Evolutionary conservation across 495 filamentous ascomycete genomes (phyloP), one percentile per base, ranked within the genome.

Genomic region (Saxophila tyrrhenica): DNA sequence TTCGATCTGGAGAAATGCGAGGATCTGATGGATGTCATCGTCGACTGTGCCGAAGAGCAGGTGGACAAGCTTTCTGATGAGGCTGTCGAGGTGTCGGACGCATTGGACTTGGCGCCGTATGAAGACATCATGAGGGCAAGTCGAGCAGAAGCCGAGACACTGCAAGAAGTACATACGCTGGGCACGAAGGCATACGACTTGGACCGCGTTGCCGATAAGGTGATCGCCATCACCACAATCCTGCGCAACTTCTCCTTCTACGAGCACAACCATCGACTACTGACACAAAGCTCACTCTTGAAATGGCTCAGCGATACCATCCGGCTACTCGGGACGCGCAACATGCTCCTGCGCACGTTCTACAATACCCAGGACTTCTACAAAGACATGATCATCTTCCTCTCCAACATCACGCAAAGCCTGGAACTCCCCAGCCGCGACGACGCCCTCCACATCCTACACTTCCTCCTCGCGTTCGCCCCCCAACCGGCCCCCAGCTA

Each of bases 41-140:
- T 95, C 32, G 92, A 98, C 63, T 94, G 87, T 65, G 92, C 86
- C 9, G 88, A 94, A 64, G 84, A 89, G 22, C 89, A 92, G 65
- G 70, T 86, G 15, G 89, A 95, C 39, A 62, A 84, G 11, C 73
- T 98, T 20, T 83, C 81, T 0, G 84, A 94, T 42, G 81, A 89
- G 65, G 80, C 86, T 19, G 78, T 81, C 11, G 89, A 94, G 59
- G 83, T 90, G 1, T 89, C 88, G 1, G 88, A 95, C 64, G 81
- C 79, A 39, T 85, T 96, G 60, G 75, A 82, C 39, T 70, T 98
- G 25, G 75, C 77, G 3, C 78, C 87, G 0, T 97, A 98, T 61
- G 92, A 96, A 65, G 89, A 95, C 50, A 78, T 95, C 8, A 74
- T 88, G 42, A 80, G 89, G 39, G 83, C 82, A 24, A 86, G 83